Evolutionary conservation across 305 asterid species (phyloP).

Genomic region (Rubia balearica): DNA sequence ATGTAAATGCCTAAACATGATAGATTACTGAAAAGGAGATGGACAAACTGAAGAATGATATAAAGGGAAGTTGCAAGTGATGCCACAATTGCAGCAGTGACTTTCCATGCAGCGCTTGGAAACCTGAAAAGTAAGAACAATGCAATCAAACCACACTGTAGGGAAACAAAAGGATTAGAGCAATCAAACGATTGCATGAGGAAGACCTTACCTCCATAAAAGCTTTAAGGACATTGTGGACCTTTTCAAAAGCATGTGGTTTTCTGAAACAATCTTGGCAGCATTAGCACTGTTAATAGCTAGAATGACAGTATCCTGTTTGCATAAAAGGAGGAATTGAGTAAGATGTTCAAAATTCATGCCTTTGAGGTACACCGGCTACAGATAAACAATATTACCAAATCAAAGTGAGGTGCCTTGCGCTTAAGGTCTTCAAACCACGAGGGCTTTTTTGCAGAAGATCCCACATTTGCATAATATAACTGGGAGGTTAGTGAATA

Average conservation of each 20-base stretch:
- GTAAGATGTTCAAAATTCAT: background rate
- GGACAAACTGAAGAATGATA: conserved; percentile 52
- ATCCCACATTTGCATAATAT: conserved; percentile 25
- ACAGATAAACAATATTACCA: conserved; percentile 43
- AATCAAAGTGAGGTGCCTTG: conserved; percentile 41
- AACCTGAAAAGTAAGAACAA: conserved; percentile 49
- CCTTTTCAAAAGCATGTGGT: conserved; percentile 29
- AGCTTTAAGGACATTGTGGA: conserved; percentile 22
- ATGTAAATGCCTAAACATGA: conserved; percentile 29
- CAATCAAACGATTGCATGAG: conserved; percentile 6
- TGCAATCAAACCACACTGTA: conserved; percentile 21
- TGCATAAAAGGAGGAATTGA: conserved; percentile 19
- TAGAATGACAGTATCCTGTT: conserved; percentile 60
- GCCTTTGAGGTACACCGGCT: background rate
- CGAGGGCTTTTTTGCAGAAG: conserved; percentile 55
- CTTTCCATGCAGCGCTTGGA: conserved; percentile 46
- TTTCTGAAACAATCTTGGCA: conserved; percentile 42
- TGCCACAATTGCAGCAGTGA: conserved; percentile 52
- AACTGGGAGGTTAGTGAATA: conserved; percentile 47
- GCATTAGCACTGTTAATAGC: conserved; percentile 76
- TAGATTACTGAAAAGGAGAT: conserved; percentile 37
- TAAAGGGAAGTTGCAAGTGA: conserved; percentile 55
- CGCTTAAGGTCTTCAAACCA: conserved; percentile 69
- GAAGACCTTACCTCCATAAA: conserved; percentile 45
- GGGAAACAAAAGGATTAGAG: conserved; percentile 10